Evolutionary conservation across 352 stramenopile genomes (phyloP).

Genomic region (Globisporangium acanthophoron): DNA sequence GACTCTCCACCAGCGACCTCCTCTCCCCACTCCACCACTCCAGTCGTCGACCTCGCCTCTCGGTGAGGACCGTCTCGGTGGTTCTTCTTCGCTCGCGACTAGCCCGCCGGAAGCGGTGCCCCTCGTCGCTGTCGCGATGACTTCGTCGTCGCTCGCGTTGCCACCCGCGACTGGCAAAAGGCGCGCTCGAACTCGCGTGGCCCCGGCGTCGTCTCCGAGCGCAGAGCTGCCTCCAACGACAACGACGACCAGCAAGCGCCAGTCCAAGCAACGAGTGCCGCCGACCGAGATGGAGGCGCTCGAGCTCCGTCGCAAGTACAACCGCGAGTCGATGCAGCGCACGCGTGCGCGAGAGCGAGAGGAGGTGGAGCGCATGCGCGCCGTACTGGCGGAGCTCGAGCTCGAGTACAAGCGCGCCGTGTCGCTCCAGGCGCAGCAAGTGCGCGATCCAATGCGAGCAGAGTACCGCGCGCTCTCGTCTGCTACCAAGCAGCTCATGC

Average conservation of each 20-base stretch:
- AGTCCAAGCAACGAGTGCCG: background rate
- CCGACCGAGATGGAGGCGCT: slow-evolving; percentile 3
- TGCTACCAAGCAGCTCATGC: slow-evolving; percentile 28
- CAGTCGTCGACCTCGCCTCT: too few species aligned
- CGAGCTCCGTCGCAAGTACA: slow-evolving; percentile 32
- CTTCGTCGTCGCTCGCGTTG: background rate
- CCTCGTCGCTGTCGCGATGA: background rate
- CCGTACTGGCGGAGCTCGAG: slow-evolving; percentile 30
- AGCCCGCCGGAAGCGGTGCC: too few species aligned
- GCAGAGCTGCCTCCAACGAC: background rate
- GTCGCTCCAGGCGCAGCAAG: slow-evolving; percentile 12
- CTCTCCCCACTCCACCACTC: too few species aligned
- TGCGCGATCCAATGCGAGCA: slow-evolving; percentile 9
- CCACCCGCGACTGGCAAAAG: background rate
- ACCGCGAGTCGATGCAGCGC: slow-evolving; percentile 48
- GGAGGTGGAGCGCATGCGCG: slow-evolving; percentile 25
- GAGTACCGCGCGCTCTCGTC: slow-evolving; percentile 27
- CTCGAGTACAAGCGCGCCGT: slow-evolving; percentile 25
- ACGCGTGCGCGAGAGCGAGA: slow-evolving; percentile 25
- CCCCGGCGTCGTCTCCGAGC: background rate
- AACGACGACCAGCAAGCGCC: background rate
- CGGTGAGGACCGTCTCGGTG: background rate
- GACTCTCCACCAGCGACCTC: too few species aligned
- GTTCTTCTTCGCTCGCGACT: background rate
- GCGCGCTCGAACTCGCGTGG: background rate